A percentile compares a stretch with the other conserved stretches of the same genome.
Evolutionary conservation across 2,329 filamentous ascomycete species (phyloP).

Genomic region (Cytospora piceae): DNA sequence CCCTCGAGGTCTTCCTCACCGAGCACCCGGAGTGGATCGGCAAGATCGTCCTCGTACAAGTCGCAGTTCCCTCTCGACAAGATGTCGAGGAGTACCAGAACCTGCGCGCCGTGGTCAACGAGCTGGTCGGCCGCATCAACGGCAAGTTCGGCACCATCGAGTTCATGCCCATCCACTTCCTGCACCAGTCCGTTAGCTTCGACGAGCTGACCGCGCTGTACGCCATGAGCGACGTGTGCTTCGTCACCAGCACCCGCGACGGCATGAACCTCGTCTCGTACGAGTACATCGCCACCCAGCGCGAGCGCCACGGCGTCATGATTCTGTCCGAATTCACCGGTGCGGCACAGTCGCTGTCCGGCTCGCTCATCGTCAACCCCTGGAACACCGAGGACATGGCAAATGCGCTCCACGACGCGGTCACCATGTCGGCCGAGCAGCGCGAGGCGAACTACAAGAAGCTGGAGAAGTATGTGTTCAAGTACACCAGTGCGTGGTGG

Average conservation of each 20-base stretch:
- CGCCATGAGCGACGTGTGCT: conserved; percentile 86
- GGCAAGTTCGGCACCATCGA: conserved; percentile 96
- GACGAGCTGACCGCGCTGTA: conserved; percentile 95
- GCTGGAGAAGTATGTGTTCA: conserved; percentile 92
- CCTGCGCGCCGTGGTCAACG: conserved; percentile 90
- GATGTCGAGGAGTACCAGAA: conserved; percentile 99
- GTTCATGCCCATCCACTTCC: conserved; percentile 98
- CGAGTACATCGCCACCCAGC: conserved; percentile 95
- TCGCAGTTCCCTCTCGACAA: conserved; percentile 90
- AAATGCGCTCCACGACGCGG: conserved; percentile 91
- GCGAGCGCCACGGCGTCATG: conserved; percentile 88
- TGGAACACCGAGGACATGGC: conserved; percentile 98
- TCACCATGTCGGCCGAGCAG: conserved; percentile 92
- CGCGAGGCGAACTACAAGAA: conserved; percentile 86
- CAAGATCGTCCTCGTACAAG: conserved; percentile 94
- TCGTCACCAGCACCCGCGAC: conserved; percentile 94
- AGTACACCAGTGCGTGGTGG: conserved; percentile 98
- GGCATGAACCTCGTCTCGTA: conserved; percentile 99
- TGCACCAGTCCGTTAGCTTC: conserved; percentile 94
- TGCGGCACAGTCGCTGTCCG: conserved; percentile 91
- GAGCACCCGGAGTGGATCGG: conserved; percentile 98
- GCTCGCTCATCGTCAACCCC: conserved; percentile 92
- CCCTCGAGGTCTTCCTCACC: conserved; percentile 93
- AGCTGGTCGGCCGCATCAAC: conserved; percentile 95
- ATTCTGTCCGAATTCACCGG: conserved; percentile 97